Evolutionary conservation across 495 filamentous ascomycete species (phyloP), one percentile per base, ranked within the genome.

Genomic region (Tuber aestivum): DNA sequence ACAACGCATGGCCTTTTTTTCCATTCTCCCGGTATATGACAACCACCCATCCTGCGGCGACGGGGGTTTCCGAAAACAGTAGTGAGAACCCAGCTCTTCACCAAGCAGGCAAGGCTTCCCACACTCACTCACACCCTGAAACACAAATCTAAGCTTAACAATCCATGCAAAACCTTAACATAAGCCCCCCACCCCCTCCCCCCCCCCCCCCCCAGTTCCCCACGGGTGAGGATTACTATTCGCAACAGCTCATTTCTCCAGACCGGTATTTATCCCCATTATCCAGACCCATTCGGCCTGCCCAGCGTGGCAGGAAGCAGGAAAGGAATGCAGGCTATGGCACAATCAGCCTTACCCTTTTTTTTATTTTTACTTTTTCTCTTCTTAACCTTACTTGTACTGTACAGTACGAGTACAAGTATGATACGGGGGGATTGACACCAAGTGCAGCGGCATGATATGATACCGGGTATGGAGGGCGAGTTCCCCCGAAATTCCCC

Each of bases 81-180:
- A 27, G 50, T 14, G 14, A 56, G 27, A 27, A 27, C n/a, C 50
- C 50, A 12, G 23, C n/a, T 27, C 50, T 8, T 56, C 50, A 27
- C 50, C n/a, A 14, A 14, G 10, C 0, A 3, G n/a, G 27, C 50
- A 3, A 56, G 9, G n/a, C 23, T 27, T 56, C 23, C 16, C 21
- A 23, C 23, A 32, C 56, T n/a, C n/a, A n/a, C n/a, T n/a, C n/a
- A 14, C 56, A 61, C n/a, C n/a, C n/a, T 65, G 56, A 65, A 65
- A 65, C 56, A 6, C 27, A 65, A 16, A 65, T 65, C 56, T 65
- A 65, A 65, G 56, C 56, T 65, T 65, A 65, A 65, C 56, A 65
- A 65, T 32, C 56, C 56, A 65, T 65, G 56, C 56, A 65, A 65
- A 65, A 65, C n/a, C 56, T 65, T 65, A 65, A 65, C 56, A 65